These are phyloP conservation scores for Hippophae tibetana DNA, from an alignment of 306 rosid species.

Conservation along the genomic window DNA sequence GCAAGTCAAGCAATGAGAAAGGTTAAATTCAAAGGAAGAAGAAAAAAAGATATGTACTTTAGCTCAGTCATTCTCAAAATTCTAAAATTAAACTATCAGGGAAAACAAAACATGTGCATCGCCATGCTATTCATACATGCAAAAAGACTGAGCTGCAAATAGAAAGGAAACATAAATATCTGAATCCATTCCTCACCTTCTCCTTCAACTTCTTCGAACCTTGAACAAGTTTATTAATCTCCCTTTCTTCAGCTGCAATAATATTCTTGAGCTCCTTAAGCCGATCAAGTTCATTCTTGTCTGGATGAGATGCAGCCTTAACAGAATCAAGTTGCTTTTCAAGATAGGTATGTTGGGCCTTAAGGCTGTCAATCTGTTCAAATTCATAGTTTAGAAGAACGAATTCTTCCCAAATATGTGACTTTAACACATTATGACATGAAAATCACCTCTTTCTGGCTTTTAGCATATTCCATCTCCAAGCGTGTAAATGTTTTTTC, in stretches of 20 bases:
- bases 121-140: neutral
- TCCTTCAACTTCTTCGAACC: conserved; percentile 82
- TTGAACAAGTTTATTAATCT: conserved; percentile 42
- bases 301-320: conserved; percentile 69
- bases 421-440: conserved; percentile 5
- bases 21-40: conserved; percentile 5
- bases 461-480: conserved; percentile 85
- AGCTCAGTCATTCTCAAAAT: neutral
- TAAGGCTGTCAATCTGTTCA: conserved; percentile 72
- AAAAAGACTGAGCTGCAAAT: conserved; percentile 6
- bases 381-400: neutral
- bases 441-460: conserved; percentile 67
- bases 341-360: conserved; percentile 61
- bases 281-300: conserved; percentile 58
- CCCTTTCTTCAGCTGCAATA: conserved; percentile 61
- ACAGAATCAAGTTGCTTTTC: conserved; percentile 75
- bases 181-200: conserved; percentile 43
- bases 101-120: too few species aligned
- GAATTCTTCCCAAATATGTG: conserved; percentile 4
- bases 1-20: conserved; percentile 12
- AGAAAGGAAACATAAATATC: conserved; percentile 11
- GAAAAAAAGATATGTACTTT: neutral
- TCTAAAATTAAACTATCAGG: too few species aligned
- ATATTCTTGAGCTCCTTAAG: conserved; percentile 51
- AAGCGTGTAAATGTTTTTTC: conserved; percentile 50